Percentiles rank a stretch among this genome's conserved stretches.
Conservation (phyloP, 805 yeast species). For the Candida oleophila region DNA sequence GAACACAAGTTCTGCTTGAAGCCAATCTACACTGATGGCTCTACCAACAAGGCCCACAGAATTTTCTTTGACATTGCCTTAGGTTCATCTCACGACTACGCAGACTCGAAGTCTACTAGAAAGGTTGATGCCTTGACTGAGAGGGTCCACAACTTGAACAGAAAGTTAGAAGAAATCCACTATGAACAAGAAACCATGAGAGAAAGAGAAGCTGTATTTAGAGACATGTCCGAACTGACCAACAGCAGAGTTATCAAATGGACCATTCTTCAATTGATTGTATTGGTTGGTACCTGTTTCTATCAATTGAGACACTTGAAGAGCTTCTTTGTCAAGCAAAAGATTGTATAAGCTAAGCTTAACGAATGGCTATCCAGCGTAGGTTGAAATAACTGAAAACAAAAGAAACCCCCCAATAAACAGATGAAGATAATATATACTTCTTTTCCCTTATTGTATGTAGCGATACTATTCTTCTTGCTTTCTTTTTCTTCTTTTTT, state of each 20-base stretch:
- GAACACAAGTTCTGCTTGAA: slow-evolving; percentile 79
- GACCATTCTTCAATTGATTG: slow-evolving; percentile 70
- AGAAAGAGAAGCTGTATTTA: slow-evolving; percentile 73
- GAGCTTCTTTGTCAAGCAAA: slow-evolving; percentile 82
- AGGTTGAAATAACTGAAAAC: background rate
- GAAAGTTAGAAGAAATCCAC: slow-evolving; percentile 40
- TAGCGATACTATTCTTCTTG: too few relatives aligned
- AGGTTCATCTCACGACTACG: slow-evolving; percentile 59
- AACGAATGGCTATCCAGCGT: too few relatives aligned
- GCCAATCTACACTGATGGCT: slow-evolving; percentile 65
- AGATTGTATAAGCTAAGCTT: slow-evolving; percentile 56
- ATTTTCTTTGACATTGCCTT: slow-evolving; percentile 71
- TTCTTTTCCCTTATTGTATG: too few relatives aligned
- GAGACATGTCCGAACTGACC: slow-evolving; percentile 75
- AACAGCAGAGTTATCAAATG: slow-evolving; percentile 71
- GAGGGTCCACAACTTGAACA: slow-evolving; percentile 37
- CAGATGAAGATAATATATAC: background rate
- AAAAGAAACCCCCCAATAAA: slow-evolving; percentile 17
- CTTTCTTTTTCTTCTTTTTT: too few relatives aligned
- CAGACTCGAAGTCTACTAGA: slow-evolving; percentile 62
- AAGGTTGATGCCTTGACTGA: slow-evolving; percentile 44
- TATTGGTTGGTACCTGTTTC: slow-evolving; percentile 65
- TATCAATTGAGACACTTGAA: slow-evolving; percentile 79
- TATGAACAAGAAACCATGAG: slow-evolving; percentile 53
- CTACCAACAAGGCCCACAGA: slow-evolving; percentile 60